These are phyloP conservation scores for Rasamsonia emersonii DNA, from an alignment of 2,329 filamentous ascomycete species.

Conservation along the genomic window DNA sequence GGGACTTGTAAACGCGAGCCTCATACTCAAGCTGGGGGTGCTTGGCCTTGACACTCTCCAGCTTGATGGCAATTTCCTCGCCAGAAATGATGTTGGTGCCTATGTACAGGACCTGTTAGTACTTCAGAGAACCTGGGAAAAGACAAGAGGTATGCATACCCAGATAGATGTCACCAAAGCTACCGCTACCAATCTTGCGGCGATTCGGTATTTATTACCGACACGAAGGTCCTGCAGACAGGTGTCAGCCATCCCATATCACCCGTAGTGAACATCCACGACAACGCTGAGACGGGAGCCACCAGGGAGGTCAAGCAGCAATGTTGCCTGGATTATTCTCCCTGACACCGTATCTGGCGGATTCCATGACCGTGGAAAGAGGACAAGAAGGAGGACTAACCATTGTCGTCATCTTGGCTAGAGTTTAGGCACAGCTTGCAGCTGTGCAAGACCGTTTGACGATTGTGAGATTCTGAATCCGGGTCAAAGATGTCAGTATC, in stretches of 20 bases:
- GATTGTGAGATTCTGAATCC: slow-evolving; percentile 6
- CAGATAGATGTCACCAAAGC: slow-evolving; percentile 97
- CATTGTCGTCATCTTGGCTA: slow-evolving; percentile 31
- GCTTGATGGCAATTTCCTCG: slow-evolving; percentile 99
- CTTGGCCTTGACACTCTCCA: slow-evolving; percentile 98
- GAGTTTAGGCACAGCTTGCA: slow-evolving; percentile 19
- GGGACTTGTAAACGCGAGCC: slow-evolving; percentile 76
- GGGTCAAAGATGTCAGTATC: slow-evolving; percentile 8
- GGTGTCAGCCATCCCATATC: slow-evolving; percentile 5
- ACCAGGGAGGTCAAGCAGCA: too few relatives aligned
- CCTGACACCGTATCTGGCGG: too few relatives aligned
- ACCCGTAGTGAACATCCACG: too few relatives aligned
- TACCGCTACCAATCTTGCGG: slow-evolving; percentile 96
- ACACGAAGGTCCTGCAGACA: slow-evolving; percentile 86
- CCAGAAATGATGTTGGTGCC: slow-evolving; percentile 99
- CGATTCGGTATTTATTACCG: slow-evolving; percentile 99
- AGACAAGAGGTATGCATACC: slow-evolving; percentile 38
- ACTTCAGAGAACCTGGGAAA: slow-evolving; percentile 9
- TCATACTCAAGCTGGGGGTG: slow-evolving; percentile 98
- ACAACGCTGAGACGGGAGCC: too few relatives aligned
- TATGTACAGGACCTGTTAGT: slow-evolving; percentile 18
- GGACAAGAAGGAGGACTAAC: slow-evolving; percentile 16
- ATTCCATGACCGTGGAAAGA: too few relatives aligned
- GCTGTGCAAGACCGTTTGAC: slow-evolving; percentile 14
- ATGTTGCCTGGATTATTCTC: too few relatives aligned